Conservation (phyloP, 805 yeast genomes). For the Candida ascalaphidarum region DNA sequence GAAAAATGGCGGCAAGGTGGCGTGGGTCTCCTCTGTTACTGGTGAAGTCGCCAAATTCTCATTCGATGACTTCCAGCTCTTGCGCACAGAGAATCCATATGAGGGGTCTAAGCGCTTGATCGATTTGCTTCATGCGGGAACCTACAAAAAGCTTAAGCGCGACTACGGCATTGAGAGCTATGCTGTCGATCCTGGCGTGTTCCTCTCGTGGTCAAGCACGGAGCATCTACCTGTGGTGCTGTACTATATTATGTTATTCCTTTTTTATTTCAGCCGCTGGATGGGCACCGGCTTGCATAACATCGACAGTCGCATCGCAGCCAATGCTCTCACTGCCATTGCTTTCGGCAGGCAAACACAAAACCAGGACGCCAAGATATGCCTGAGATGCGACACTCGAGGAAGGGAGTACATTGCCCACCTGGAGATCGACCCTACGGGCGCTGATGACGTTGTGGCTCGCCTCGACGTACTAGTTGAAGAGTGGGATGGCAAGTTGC, state of each 20-base stretch:
- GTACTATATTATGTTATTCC: slow-evolving; percentile 73
- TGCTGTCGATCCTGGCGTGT: slow-evolving; percentile 90
- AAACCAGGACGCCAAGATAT: slow-evolving; percentile 46
- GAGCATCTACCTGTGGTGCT: slow-evolving; percentile 71
- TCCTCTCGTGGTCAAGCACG: slow-evolving; percentile 73
- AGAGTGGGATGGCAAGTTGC: slow-evolving; percentile 71
- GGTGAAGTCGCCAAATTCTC: slow-evolving; percentile 69
- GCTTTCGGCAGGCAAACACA: slow-evolving; percentile 44
- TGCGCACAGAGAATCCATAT: slow-evolving; percentile 59
- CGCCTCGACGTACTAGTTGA: slow-evolving; percentile 48
- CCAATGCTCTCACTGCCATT: slow-evolving; percentile 63
- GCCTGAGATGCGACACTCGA: slow-evolving; percentile 58
- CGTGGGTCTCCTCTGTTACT: slow-evolving; percentile 86
- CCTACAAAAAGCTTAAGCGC: slow-evolving; percentile 42
- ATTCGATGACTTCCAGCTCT: slow-evolving; percentile 64
- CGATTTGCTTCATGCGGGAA: slow-evolving; percentile 73
- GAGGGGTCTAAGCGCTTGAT: slow-evolving; percentile 88
- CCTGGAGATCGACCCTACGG: slow-evolving; percentile 52
- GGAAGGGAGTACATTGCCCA: slow-evolving; percentile 60
- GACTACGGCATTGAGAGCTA: slow-evolving; percentile 58
- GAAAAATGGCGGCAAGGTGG: slow-evolving; percentile 53
- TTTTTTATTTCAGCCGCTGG: slow-evolving; percentile 77
- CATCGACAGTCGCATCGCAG: slow-evolving; percentile 81
- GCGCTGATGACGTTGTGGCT: slow-evolving; percentile 55
- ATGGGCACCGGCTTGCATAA: slow-evolving; percentile 86